Conservation (phyloP, 2,329 filamentous ascomycete genomes). For the Aspergillus versicolor region DNA sequence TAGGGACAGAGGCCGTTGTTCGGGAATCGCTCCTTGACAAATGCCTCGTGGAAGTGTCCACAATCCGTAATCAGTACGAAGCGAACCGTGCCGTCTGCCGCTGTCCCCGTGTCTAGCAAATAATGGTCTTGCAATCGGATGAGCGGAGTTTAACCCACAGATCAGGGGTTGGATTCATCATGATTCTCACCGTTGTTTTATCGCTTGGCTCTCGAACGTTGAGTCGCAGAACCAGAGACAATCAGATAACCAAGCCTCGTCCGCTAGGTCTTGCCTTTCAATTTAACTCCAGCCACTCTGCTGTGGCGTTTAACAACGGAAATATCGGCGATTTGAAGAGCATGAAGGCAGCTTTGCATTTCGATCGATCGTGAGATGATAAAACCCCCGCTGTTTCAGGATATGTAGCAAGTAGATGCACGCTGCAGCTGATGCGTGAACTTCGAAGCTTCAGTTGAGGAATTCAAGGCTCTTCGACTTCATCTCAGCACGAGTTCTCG, state of each 20-base stretch:
- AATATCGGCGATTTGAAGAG: neutral
- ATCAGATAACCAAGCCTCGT: neutral
- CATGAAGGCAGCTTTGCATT: neutral
- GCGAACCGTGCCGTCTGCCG: constrained; percentile 16
- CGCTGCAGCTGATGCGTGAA: neutral
- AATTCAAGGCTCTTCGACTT: neutral
- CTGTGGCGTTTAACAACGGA: neutral
- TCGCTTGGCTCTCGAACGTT: neutral
- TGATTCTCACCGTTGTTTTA: neutral
- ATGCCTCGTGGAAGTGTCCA: constrained; percentile 7
- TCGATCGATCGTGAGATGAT: neutral
- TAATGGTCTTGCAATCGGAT: neutral
- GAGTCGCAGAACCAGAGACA: neutral
- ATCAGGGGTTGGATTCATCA: neutral
- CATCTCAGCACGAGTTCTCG: neutral
- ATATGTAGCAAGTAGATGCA: neutral
- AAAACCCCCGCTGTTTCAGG: neutral
- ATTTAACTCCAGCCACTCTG: neutral
- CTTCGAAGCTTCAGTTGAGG: neutral
- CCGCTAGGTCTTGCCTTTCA: neutral
- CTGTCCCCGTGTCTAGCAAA: constrained; percentile 3
- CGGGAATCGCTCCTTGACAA: neutral
- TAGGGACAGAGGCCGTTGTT: neutral
- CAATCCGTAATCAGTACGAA: neutral
- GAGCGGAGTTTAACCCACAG: neutral